phyloP scores from a whole-genome alignment of 768 basidiomycete species.

The Leccinum pellstonianum region DNA sequence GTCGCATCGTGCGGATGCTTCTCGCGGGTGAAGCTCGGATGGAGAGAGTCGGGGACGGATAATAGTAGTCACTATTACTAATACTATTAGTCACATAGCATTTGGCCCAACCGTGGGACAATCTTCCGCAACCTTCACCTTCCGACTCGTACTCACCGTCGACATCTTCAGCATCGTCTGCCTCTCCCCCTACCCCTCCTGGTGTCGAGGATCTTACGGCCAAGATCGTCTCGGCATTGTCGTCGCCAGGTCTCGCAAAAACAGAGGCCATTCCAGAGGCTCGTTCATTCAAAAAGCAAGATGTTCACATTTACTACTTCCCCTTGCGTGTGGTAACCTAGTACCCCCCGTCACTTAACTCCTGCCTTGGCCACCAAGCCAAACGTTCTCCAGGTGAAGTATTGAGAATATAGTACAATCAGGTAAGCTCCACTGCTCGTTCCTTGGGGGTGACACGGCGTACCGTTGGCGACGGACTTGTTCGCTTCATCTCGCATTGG shows the following conservation, averaged over 20 bases:
- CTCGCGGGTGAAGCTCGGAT: too few relatives aligned
- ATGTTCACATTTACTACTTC: slow-evolving; percentile 55
- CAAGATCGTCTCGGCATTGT: slow-evolving; percentile 44
- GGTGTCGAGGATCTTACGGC: slow-evolving; percentile 50
- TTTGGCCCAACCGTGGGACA: too few relatives aligned
- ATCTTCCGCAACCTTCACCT: slow-evolving; percentile 24
- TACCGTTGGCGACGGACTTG: too few relatives aligned
- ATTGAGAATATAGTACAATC: too few relatives aligned
- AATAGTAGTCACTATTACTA: too few relatives aligned
- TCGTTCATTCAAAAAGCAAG: slow-evolving; percentile 21
- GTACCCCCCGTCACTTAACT: slow-evolving; percentile 6
- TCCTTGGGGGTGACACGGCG: too few relatives aligned
- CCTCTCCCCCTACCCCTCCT: slow-evolving; percentile 54
- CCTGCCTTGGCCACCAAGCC: slow-evolving; percentile 20
- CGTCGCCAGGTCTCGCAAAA: slow-evolving; percentile 28
- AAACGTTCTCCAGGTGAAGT: slow-evolving; percentile 26
- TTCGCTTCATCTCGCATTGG: too few relatives aligned
- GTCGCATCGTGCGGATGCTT: too few relatives aligned
- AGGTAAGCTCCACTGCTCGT: too few relatives aligned
- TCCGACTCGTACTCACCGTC: slow-evolving; percentile 42
- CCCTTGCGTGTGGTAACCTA: slow-evolving; percentile 57
- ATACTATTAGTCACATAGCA: too few relatives aligned
- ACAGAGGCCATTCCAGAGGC: too few relatives aligned
- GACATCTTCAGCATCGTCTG: slow-evolving; percentile 59
- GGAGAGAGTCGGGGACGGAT: too few relatives aligned